A percentile compares a stretch with the other conserved stretches of the same genome.
These are phyloP conservation scores for Monilinia laxa DNA, from an alignment of 2,329 filamentous ascomycete species.

Conservation along the genomic window DNA sequence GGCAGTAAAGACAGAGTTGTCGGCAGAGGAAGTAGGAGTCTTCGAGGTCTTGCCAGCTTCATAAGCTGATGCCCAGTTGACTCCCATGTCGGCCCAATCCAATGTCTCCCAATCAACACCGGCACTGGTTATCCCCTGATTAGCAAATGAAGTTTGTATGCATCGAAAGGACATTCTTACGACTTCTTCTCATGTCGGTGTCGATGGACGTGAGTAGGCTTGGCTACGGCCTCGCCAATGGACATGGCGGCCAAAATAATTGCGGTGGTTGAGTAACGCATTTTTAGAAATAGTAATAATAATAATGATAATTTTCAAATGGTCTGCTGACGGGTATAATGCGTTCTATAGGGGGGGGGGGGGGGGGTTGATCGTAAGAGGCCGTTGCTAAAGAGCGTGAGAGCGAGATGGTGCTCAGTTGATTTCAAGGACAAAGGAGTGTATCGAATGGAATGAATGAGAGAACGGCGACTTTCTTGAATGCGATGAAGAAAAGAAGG, in stretches of 20 bases:
- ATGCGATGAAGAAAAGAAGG: constrained; percentile 28
- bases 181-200: constrained; percentile 40
- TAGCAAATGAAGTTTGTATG: constrained; percentile 21
- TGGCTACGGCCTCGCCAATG: constrained; percentile 37
- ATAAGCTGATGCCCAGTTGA: constrained; percentile 37
- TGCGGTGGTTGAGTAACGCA: constrained; percentile 38
- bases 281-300: constrained; percentile 28
- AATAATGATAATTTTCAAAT: background rate
- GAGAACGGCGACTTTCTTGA: constrained; percentile 33
- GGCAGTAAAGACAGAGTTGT: background rate
- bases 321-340: constrained; percentile 20
- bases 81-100: constrained; percentile 35
- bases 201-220: constrained; percentile 37
- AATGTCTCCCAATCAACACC: constrained; percentile 32
- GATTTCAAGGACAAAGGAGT: constrained; percentile 30
- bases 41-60: constrained; percentile 28
- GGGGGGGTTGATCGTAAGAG: constrained; percentile 27
- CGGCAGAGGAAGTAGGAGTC: constrained; percentile 14
- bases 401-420: constrained; percentile 38
- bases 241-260: constrained; percentile 37
- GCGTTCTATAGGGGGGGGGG: constrained; percentile 17
- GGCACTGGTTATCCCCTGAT: background rate
- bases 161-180: constrained; percentile 29
- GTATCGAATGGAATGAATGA: constrained; percentile 34
- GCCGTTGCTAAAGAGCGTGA: constrained; percentile 37